A percentile compares a stretch with the other conserved stretches of the same genome.
phyloP scores from a whole-genome alignment of 495 filamentous ascomycete genomes.

The Tuber indicum region DNA sequence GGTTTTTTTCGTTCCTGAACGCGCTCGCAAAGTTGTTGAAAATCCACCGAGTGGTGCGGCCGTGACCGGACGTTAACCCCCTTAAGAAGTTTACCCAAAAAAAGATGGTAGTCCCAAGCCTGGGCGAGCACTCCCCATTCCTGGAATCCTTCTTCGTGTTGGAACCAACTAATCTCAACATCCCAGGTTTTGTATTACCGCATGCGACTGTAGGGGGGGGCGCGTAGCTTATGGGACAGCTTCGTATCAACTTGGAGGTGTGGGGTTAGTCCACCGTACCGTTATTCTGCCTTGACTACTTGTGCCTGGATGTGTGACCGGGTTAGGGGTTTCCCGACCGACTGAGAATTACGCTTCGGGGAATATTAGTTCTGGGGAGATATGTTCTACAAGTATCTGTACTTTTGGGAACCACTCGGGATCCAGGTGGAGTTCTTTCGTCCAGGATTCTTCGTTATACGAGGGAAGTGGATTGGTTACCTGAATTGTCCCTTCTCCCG shows the following conservation, averaged over 20 bases:
- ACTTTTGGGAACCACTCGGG: not conserved
- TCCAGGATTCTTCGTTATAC: not conserved
- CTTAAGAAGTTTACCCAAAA: not conserved
- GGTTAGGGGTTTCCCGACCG: not conserved
- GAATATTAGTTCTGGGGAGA: not conserved
- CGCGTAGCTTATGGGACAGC: not conserved
- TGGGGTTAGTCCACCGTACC: not conserved
- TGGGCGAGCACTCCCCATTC: not conserved
- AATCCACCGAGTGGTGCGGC: not conserved
- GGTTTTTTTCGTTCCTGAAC: not conserved
- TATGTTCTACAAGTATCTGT: not conserved
- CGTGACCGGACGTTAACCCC: not conserved
- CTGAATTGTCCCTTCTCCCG: no score
- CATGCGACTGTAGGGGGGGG: not conserved
- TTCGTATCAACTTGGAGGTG: not conserved
- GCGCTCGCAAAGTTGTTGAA: not conserved
- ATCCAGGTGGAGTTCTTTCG: not conserved
- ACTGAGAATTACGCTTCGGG: not conserved
- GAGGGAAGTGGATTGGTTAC: not conserved
- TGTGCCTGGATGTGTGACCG: not conserved
- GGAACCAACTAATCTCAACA: not conserved
- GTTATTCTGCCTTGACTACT: not conserved
- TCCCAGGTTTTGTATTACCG: not conserved
- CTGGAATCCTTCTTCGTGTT: not conserved
- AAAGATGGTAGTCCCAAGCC: not conserved